phyloP scores from a whole-genome alignment of 768 basidiomycete genomes.

The Tulasnella sp. region DNA sequence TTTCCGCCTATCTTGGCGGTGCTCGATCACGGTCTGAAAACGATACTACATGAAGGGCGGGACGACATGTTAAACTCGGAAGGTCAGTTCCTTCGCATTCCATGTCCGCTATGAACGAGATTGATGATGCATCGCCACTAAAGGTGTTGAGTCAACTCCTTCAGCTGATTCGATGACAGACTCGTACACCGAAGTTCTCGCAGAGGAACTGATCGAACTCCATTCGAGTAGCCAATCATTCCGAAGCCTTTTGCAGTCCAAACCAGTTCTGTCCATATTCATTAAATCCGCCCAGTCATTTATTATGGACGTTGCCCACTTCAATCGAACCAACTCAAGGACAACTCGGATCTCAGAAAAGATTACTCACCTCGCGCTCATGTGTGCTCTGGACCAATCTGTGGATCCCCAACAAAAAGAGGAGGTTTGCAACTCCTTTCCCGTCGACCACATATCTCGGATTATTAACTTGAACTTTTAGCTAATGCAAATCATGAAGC shows the following conservation, averaged over 20 bases:
- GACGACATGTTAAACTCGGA: not conserved
- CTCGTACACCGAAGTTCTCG: conserved; percentile 54
- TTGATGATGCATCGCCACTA: not conserved
- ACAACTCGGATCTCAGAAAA: conserved; percentile 63
- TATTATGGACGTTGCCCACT: conserved; percentile 44
- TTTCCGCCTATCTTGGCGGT: conserved; percentile 68
- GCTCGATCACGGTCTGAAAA: conserved; percentile 54
- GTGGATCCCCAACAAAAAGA: conserved; percentile 65
- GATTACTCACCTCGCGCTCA: conserved; percentile 62
- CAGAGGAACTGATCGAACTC: conserved; percentile 66
- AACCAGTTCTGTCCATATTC: conserved; percentile 63
- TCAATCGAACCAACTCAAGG: conserved; percentile 43
- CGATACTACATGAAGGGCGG: conserved; percentile 1
- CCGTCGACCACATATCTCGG: not conserved
- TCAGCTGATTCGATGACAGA: conserved; percentile 22
- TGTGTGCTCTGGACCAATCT: conserved; percentile 61
- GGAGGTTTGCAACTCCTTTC: conserved; percentile 49
- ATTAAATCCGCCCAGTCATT: conserved; percentile 61
- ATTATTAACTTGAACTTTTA: not conserved
- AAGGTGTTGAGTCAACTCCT: not conserved
- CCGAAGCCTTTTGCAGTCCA: conserved; percentile 68
- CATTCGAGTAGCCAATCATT: conserved; percentile 64
- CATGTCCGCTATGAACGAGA: not conserved
- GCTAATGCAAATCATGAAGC: conserved; percentile 16
- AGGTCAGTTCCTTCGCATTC: no score